Evolutionary conservation across 2,329 filamentous ascomycete genomes (phyloP).

Genomic region (Neopestalotiopsis sp.): DNA sequence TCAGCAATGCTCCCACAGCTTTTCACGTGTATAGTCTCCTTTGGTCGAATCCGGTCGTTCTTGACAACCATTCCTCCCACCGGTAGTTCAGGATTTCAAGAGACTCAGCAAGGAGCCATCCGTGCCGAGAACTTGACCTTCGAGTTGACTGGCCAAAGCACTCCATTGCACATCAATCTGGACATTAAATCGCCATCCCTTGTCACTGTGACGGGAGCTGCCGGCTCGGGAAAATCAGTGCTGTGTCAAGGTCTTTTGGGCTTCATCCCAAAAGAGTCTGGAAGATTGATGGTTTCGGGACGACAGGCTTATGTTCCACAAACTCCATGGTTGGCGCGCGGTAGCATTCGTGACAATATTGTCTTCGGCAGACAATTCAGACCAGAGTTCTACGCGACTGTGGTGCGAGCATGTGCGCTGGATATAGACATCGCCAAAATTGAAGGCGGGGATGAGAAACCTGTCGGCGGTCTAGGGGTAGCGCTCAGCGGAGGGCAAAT

Average conservation of each 20-base stretch:
- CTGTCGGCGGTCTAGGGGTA: constrained; percentile 32
- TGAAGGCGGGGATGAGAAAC: constrained; percentile 28
- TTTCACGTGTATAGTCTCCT: neutral
- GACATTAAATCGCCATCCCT: neutral
- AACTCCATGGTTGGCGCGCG: constrained; percentile 22
- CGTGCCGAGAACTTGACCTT: neutral
- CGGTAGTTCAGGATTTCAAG: no score
- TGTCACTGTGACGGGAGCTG: constrained; percentile 26
- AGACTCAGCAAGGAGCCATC: neutral
- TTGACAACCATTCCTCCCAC: neutral
- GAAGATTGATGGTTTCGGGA: constrained; percentile 16
- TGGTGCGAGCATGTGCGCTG: constrained; percentile 24
- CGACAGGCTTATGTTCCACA: constrained; percentile 24
- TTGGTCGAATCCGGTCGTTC: neutral
- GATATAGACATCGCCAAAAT: constrained; percentile 21
- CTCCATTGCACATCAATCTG: neutral
- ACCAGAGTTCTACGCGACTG: constrained; percentile 19
- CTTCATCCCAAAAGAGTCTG: constrained; percentile 15
- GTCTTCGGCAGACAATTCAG: constrained; percentile 20
- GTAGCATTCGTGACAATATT: constrained; percentile 25
- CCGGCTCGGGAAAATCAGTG: constrained; percentile 29
- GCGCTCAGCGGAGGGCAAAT: constrained; percentile 33
- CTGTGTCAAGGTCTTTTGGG: constrained; percentile 25
- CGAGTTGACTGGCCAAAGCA: neutral
- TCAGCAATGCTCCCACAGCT: neutral